A percentile compares a stretch with the other conserved stretches of the same genome.
These are phyloP conservation scores for Termitomyces sp. DNA, from an alignment of 768 basidiomycete genomes.

Conservation along the genomic window DNA sequence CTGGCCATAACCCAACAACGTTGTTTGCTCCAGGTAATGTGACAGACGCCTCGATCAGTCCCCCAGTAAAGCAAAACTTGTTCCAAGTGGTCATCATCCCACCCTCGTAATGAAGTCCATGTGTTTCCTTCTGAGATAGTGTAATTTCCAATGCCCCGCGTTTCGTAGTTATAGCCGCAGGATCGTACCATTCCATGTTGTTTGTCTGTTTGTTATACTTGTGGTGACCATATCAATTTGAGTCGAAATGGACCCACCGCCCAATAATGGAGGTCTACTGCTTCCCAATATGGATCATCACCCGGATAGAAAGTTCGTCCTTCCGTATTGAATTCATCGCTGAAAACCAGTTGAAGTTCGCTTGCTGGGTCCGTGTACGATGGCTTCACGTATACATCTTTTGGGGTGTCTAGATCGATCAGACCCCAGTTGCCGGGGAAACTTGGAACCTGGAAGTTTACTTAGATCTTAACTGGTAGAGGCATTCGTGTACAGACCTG, in stretches of 20 bases:
- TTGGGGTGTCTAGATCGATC: constrained; percentile 74
- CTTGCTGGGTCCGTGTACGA: constrained; percentile 49
- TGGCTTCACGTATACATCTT: constrained; percentile 42
- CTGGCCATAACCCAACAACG: constrained; percentile 71
- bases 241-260: constrained; percentile 27
- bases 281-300: constrained; percentile 90
- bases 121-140: constrained; percentile 55
- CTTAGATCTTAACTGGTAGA: constrained; percentile 1
- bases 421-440: constrained; percentile 62
- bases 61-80: constrained; percentile 93
- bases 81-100: constrained; percentile 74
- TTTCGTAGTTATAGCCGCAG: constrained; percentile 66
- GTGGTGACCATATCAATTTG: neutral
- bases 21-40: constrained; percentile 62
- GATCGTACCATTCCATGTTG: constrained; percentile 89
- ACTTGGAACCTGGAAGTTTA: constrained; percentile 39
- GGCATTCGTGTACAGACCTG: constrained; percentile 36
- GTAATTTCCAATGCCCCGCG: constrained; percentile 75
- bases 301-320: constrained; percentile 82
- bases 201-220: constrained; percentile 42
- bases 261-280: constrained; percentile 79
- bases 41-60: constrained; percentile 67
- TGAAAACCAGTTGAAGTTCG: constrained; percentile 69
- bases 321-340: constrained; percentile 82
- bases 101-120: constrained; percentile 69